Conservation (phyloP, 306 rosid genomes). For the Cyclanthera cordifolia region DNA sequence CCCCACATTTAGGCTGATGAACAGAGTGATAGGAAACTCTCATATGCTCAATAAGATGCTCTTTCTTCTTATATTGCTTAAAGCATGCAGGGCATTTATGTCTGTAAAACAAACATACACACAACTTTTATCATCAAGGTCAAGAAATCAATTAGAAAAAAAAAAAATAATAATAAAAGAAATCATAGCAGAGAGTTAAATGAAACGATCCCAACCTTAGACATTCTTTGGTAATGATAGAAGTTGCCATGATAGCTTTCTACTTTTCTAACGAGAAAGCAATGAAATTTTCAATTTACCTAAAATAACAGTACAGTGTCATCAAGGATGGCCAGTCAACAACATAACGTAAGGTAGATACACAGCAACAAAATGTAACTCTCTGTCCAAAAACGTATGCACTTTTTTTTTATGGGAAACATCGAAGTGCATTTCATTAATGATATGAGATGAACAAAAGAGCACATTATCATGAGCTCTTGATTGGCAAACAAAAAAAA, state of each 20-base stretch:
- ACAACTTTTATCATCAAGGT: neutral
- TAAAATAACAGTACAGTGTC: neutral
- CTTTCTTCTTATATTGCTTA: slow-evolving; percentile 61
- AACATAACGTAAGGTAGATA: neutral
- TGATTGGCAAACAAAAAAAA: neutral
- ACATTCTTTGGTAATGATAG: neutral
- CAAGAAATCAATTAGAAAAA: neutral
- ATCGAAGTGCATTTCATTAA: too few species aligned
- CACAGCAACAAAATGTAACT: neutral
- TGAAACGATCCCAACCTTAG: neutral
- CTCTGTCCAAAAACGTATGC: neutral
- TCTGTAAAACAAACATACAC: slow-evolving; percentile 25
- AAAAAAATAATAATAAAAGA: too few species aligned
- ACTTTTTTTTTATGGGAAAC: neutral
- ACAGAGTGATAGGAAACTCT: slow-evolving; percentile 45
- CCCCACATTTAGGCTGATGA: slow-evolving; percentile 66
- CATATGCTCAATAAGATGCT: slow-evolving; percentile 66
- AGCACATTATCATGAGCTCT: neutral
- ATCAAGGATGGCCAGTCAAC: neutral
- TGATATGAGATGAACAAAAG: too few species aligned
- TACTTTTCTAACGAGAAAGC: neutral
- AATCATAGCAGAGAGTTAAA: neutral
- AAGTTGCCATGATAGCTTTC: neutral
- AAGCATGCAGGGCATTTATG: slow-evolving; percentile 71
- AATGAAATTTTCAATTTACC: neutral